Base-by-base conservation (phyloP, 768 basidiomycete genomes). In the Russula ochroleuca region DNA sequence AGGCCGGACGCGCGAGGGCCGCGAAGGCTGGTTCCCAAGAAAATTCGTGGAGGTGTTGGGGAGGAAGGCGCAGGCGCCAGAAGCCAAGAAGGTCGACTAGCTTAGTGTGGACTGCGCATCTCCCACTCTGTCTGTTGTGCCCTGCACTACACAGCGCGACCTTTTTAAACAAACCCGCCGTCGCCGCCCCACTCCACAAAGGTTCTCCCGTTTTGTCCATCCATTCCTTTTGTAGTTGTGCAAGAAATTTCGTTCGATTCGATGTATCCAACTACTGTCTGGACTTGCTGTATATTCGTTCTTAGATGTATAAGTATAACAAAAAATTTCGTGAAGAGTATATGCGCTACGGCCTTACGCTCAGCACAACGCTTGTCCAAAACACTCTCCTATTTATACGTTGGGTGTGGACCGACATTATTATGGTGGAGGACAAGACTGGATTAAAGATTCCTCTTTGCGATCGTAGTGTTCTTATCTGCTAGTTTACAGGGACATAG, bases 21-120 rank as follows among this genome's bases (percentile, higher is more conserved):
- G 88, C 68, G 86, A 91, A 68, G 95, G 95, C 0, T 98, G 94
- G 93, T 97, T 98, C 81, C 95, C 95, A 2, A 82, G 79, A 62
- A 93, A 89, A 68, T 95, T 89, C 83, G 92, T 95, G 4, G 83
- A 92, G 73, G 78, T 89, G 4, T 74, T 90, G 61, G 84, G 81
- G 70, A 78, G 81, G 70, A 73, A 71, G 69, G 78, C 52, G 23
- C 31, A 65, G 1, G 68, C 76, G 59, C 69, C 28, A 5, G 28
- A 28, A 28, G 28, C 68, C 6, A 81, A 80, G 71, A 80, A 78
- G 68, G 68, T 77, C 9, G 75, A 80, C 37, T 81, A n/a, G n/a
- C n/a, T n/a, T n/a, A 68, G 71, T 35, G 35, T 35, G 35, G 35
- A 8, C 35, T 10, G 35, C 3, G 8, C 35, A 35, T 28, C 28